phyloP scores from a whole-genome alignment of 1,139 yeast species.

The Neolecta irregularis region DNA sequence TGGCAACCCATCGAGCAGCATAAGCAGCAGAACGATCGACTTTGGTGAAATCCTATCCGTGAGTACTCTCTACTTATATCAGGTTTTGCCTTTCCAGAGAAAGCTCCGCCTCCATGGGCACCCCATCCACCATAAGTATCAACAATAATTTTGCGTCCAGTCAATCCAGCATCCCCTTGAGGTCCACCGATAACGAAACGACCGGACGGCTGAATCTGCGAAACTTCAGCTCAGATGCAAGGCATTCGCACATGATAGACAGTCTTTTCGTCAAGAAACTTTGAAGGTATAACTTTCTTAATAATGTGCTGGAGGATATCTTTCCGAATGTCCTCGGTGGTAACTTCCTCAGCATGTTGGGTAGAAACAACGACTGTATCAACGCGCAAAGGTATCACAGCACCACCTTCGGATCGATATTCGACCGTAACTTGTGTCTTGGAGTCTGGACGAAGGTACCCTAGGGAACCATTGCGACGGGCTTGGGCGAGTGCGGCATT shows the following conservation, averaged over 20 bases:
- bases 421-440: conserved; percentile 98
- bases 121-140: conserved; percentile 99
- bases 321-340: conserved; percentile 78
- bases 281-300: conserved; percentile 81
- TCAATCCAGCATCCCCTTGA: conserved; percentile 99
- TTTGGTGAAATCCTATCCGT: conserved; percentile 98
- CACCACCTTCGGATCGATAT: conserved; percentile 86
- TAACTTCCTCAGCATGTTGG: conserved; percentile 91
- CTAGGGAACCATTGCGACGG: conserved; percentile 85
- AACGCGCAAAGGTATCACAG: conserved; percentile 86
- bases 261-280: conserved; percentile 86
- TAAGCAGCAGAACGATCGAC: conserved; percentile 99
- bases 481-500: conserved; percentile 95
- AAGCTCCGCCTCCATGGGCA: conserved; percentile 99
- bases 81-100: conserved; percentile 99
- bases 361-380: conserved; percentile 96
- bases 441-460: conserved; percentile 99
- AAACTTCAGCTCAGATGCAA: too few species aligned
- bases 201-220: conserved; percentile 99
- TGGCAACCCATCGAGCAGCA: conserved; percentile 99
- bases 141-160: conserved; percentile 98
- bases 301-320: conserved; percentile 66
- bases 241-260: too few species aligned
- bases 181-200: conserved; percentile 99
- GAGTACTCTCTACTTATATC: too few species aligned